These are phyloP conservation scores for Dentipellis sp. DNA, from an alignment of 768 basidiomycete species.

Conservation along the genomic window DNA sequence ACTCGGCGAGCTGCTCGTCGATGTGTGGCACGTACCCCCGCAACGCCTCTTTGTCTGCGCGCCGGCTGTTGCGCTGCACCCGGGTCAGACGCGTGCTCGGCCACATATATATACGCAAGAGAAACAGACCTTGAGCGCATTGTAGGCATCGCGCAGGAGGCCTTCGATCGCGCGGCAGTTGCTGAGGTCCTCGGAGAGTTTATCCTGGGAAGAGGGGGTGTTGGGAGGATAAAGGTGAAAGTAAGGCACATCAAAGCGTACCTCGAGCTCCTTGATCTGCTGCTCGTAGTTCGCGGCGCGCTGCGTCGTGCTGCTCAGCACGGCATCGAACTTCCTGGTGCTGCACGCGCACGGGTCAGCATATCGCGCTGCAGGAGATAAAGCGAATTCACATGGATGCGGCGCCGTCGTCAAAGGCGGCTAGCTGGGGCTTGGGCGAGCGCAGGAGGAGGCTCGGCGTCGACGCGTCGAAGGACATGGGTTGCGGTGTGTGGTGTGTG, in stretches of 20 bases:
- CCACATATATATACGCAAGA: neutral
- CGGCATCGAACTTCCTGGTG: neutral
- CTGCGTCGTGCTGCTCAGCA: neutral
- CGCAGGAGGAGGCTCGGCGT: neutral
- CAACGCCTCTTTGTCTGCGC: conserved; percentile 46
- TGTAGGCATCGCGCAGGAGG: conserved; percentile 55
- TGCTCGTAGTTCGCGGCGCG: conserved; percentile 2
- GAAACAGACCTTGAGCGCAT: conserved; percentile 46
- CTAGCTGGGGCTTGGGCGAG: neutral
- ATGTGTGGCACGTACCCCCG: conserved; percentile 55
- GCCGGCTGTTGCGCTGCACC: conserved; percentile 44
- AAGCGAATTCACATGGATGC: neutral
- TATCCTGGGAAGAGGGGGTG: conserved; percentile 30
- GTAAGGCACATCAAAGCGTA: neutral
- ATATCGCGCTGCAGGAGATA: neutral
- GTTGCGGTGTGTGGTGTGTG: neutral
- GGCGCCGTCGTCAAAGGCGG: neutral
- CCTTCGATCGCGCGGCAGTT: conserved; percentile 70
- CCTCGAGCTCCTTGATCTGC: conserved; percentile 16
- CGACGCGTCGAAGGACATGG: neutral
- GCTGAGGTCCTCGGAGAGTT: conserved; percentile 59
- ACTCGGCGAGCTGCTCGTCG: conserved; percentile 49
- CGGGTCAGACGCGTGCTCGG: neutral
- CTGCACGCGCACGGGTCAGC: neutral
- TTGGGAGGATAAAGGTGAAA: neutral